Evolutionary conservation across 2,329 filamentous ascomycete genomes (phyloP).

Genomic region (Drechslera avenae): DNA sequence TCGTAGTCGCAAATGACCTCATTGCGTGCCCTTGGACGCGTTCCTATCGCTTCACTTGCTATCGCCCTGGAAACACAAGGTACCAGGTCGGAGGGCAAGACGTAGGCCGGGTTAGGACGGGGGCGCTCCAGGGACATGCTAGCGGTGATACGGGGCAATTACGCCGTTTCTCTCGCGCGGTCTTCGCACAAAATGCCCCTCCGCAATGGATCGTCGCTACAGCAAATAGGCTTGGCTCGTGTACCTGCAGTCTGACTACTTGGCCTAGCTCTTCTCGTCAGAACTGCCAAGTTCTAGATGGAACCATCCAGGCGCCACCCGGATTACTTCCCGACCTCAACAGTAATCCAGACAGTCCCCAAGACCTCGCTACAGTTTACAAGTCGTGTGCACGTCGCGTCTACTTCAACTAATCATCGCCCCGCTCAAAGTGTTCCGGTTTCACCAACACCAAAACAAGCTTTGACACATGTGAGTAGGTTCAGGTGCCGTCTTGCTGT

Average conservation of each 20-base stretch:
- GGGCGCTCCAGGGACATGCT: constrained; percentile 1
- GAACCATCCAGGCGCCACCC: constrained; percentile 1
- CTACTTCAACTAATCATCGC: no score
- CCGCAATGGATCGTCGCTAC: not conserved
- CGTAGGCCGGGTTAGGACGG: no score
- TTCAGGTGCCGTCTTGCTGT: no score
- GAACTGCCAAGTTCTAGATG: not conserved
- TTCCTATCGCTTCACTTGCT: constrained; percentile 6
- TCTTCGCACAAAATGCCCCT: not conserved
- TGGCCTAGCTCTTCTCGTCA: constrained; percentile 3
- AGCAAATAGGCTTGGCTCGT: not conserved
- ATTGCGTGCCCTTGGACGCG: constrained; percentile 1
- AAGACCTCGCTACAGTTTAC: no score
- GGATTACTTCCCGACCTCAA: constrained; percentile 4
- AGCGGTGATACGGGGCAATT: not conserved
- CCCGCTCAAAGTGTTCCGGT: no score
- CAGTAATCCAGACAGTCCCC: not conserved
- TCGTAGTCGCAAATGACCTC: constrained; percentile 1
- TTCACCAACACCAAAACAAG: no score
- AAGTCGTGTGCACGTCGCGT: no score
- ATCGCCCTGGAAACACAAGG: not conserved
- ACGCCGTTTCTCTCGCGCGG: not conserved
- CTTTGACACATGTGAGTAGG: no score
- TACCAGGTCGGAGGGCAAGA: not conserved
- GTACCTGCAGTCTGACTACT: constrained; percentile 11